A percentile compares a stretch with the other conserved stretches of the same genome.
Evolutionary conservation across 1,284 basidiomycete species (phyloP).

Genomic region (Austroboletus novae-zelandiae): DNA sequence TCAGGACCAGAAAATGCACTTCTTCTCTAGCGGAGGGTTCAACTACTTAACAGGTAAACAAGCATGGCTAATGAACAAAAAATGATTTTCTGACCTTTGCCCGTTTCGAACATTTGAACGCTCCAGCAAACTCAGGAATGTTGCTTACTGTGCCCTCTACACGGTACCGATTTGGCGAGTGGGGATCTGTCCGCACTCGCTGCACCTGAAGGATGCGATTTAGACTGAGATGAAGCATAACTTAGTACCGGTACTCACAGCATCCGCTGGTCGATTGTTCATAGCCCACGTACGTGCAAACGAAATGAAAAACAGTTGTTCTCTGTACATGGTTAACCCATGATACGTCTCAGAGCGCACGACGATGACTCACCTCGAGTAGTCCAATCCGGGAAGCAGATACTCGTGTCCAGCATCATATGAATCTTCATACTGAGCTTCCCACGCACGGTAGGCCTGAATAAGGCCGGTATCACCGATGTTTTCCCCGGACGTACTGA

Average conservation of each 20-base stretch:
- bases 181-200: slow-evolving; percentile 83
- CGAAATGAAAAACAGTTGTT: slow-evolving; percentile 90
- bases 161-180: slow-evolving; percentile 78
- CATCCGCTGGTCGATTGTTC: slow-evolving; percentile 72
- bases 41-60: slow-evolving; percentile 38
- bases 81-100: slow-evolving; percentile 51
- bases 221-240: slow-evolving; percentile 8
- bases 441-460: slow-evolving; percentile 88
- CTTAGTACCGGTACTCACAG: slow-evolving; percentile 40
- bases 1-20: slow-evolving; percentile 66
- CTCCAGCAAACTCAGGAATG: slow-evolving; percentile 75
- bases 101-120: slow-evolving; percentile 70
- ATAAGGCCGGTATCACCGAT: slow-evolving; percentile 87
- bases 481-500: slow-evolving; percentile 83
- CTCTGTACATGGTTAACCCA: slow-evolving; percentile 43
- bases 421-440: slow-evolving; percentile 58
- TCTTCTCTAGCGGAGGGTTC: slow-evolving; percentile 64
- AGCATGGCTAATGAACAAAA: not conserved
- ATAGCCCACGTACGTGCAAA: slow-evolving; percentile 79
- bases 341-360: not conserved
- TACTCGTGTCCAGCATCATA: slow-evolving; percentile 61
- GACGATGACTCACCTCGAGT: slow-evolving; percentile 49
- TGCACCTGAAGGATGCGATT: slow-evolving; percentile 50
- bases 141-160: slow-evolving; percentile 82
- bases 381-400: slow-evolving; percentile 81